Evolutionary conservation across 1,284 basidiomycete species (phyloP).

Genomic region (Cutaneotrichosporon daszewskae): DNA sequence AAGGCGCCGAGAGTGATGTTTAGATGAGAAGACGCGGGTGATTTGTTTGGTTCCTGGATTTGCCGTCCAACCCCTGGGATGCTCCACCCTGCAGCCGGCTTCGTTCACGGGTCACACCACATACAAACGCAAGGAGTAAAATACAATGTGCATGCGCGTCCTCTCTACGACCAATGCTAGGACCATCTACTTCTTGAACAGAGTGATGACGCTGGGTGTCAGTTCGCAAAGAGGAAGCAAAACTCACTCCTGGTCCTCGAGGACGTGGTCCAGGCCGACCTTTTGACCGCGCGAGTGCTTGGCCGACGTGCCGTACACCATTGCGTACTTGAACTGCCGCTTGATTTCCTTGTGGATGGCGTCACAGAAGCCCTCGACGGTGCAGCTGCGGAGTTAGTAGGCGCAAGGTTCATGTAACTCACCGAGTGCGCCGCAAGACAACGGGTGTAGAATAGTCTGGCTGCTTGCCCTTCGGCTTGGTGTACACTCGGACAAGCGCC

Average conservation of each 20-base stretch:
- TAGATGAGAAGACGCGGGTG: too few relatives aligned
- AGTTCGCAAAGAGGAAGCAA: not conserved
- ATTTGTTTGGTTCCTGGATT: too few relatives aligned
- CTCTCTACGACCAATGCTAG: too few relatives aligned
- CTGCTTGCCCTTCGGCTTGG: slow-evolving; percentile 82
- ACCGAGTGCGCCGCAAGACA: slow-evolving; percentile 59
- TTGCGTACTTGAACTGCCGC: slow-evolving; percentile 52
- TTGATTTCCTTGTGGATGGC: slow-evolving; percentile 49
- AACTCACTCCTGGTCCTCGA: slow-evolving; percentile 73
- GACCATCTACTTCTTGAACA: slow-evolving; percentile 13
- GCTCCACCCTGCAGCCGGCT: too few relatives aligned
- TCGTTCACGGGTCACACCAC: too few relatives aligned
- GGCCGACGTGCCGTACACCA: slow-evolving; percentile 90
- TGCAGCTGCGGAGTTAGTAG: too few relatives aligned
- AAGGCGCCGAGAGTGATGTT: too few relatives aligned
- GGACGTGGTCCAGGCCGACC: slow-evolving; percentile 80
- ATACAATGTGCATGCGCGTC: too few relatives aligned
- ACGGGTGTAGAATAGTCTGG: slow-evolving; percentile 75
- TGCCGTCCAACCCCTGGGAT: too few relatives aligned
- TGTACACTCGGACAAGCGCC: slow-evolving; percentile 54
- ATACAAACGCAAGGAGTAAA: too few relatives aligned
- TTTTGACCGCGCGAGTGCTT: slow-evolving; percentile 96
- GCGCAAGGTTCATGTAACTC: too few relatives aligned
- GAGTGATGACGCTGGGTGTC: slow-evolving; percentile 12
- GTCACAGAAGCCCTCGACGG: slow-evolving; percentile 81